phyloP scores from a whole-genome alignment of 2,329 filamentous ascomycete genomes.

The Fusarium duplospermum region DNA sequence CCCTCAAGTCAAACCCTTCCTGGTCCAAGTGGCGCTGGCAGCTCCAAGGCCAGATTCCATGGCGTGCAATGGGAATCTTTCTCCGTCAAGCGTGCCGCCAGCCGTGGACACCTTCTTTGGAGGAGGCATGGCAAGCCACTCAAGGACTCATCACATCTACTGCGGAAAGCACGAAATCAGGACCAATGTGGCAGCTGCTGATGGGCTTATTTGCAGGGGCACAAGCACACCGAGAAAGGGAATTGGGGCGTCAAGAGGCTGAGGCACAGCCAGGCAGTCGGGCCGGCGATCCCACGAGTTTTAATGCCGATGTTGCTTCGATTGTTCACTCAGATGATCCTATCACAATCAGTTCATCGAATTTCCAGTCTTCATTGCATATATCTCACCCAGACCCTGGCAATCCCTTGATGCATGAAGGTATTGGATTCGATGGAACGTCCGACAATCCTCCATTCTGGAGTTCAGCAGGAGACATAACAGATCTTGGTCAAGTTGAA shows the following conservation, averaged over 20 bases:
- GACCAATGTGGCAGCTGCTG: constrained; percentile 33
- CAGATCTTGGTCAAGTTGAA: neutral
- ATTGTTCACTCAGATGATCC: constrained; percentile 4
- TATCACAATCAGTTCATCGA: constrained; percentile 13
- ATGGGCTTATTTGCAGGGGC: constrained; percentile 11
- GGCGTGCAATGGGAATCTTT: constrained; percentile 42
- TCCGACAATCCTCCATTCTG: constrained; percentile 22
- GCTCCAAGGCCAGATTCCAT: constrained; percentile 43
- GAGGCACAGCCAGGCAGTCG: constrained; percentile 1
- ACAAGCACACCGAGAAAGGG: constrained; percentile 21
- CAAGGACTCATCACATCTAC: constrained; percentile 8
- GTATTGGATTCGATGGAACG: constrained; percentile 3
- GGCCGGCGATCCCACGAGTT: neutral
- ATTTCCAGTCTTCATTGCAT: constrained; percentile 12
- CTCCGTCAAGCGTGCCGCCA: constrained; percentile 34
- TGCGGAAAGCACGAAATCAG: constrained; percentile 11
- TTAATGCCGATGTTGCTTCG: constrained; percentile 7
- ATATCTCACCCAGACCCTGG: neutral
- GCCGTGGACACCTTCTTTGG: constrained; percentile 38
- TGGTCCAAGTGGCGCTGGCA: constrained; percentile 48
- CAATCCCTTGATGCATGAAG: constrained; percentile 9
- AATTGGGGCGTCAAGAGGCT: constrained; percentile 9
- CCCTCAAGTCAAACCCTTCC: constrained; percentile 31
- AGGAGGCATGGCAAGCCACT: constrained; percentile 37
- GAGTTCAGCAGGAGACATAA: neutral